Percentiles rank a stretch among this genome's conserved stretches.
phyloP scores from a whole-genome alignment of 2,329 filamentous ascomycete genomes.

The Fusarium sp. region DNA sequence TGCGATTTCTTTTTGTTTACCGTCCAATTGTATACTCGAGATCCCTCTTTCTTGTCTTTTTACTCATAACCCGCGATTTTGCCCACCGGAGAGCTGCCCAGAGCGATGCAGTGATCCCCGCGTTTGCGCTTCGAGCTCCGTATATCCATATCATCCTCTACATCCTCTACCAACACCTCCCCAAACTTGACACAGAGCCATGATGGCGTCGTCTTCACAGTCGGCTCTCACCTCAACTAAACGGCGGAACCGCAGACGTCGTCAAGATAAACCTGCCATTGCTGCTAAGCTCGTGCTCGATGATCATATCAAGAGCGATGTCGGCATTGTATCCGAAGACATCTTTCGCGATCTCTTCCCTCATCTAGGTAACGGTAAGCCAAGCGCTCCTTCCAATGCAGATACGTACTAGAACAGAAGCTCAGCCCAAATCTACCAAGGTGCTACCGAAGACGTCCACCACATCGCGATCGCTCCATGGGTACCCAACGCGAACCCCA shows the following conservation, averaged over 20 bases:
- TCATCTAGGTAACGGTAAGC: constrained; percentile 66
- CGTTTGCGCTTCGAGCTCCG: constrained; percentile 36
- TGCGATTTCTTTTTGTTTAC: constrained; percentile 9
- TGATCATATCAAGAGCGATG: constrained; percentile 85
- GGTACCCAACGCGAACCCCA: constrained; percentile 69
- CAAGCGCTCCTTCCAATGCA: neutral
- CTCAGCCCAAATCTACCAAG: constrained; percentile 21
- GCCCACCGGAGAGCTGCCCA: constrained; percentile 5
- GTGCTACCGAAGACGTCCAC: constrained; percentile 58
- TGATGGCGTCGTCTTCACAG: constrained; percentile 51
- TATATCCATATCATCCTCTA: constrained; percentile 23
- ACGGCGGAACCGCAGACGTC: constrained; percentile 65
- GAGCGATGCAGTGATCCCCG: constrained; percentile 38
- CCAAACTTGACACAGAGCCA: constrained; percentile 8
- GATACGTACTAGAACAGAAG: constrained; percentile 13
- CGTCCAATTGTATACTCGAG: constrained; percentile 13
- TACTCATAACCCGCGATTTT: neutral
- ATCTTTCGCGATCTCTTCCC: constrained; percentile 87
- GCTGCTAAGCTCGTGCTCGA: constrained; percentile 86
- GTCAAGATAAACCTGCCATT: constrained; percentile 79
- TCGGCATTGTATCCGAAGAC: constrained; percentile 88
- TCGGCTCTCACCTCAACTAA: constrained; percentile 47
- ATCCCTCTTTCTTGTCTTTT: neutral
- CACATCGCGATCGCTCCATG: constrained; percentile 82
- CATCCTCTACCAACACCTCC: constrained; percentile 3